phyloP scores from a whole-genome alignment of 106 monocot genomes.

The Dioscorea zingiberensis region DNA sequence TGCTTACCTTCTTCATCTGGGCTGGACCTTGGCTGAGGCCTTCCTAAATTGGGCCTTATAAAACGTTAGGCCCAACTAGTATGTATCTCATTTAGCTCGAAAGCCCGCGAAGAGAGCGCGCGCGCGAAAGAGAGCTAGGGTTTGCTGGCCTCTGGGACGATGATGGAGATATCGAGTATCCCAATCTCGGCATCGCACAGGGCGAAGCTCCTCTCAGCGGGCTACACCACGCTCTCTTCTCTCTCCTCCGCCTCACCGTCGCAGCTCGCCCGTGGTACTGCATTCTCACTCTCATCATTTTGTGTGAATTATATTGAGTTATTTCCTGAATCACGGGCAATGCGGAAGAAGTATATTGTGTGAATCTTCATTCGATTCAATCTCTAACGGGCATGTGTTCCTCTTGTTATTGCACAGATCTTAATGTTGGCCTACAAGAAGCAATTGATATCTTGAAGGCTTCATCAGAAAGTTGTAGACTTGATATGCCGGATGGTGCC shows the following conservation, averaged over 20 bases:
- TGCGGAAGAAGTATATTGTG: not conserved
- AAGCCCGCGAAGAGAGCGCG: no score
- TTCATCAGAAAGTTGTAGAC: constrained; percentile 17
- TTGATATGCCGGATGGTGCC: constrained; percentile 11
- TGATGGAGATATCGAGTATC: constrained; percentile 30
- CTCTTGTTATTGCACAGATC: constrained; percentile 13
- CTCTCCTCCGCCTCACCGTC: constrained; percentile 26
- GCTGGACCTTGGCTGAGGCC: no score
- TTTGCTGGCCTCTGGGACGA: not conserved
- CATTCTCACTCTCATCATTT: not conserved
- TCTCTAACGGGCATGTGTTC: not conserved
- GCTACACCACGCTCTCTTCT: constrained; percentile 31
- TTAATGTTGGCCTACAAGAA: constrained; percentile 39
- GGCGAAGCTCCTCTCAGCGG: constrained; percentile 34
- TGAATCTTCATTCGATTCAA: not conserved
- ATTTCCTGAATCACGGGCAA: not conserved
- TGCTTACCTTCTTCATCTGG: no score
- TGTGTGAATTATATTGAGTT: not conserved
- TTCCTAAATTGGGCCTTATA: no score
- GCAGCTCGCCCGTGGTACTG: constrained; percentile 36
- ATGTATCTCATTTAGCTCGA: no score
- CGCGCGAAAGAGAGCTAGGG: no score
- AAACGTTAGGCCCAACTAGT: no score
- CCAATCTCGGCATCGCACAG: constrained; percentile 27
- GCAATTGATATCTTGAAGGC: constrained; percentile 30